Evolutionary conservation across 495 filamentous ascomycete genomes (phyloP).

Genomic region (Sphaerosporella brunnea): DNA sequence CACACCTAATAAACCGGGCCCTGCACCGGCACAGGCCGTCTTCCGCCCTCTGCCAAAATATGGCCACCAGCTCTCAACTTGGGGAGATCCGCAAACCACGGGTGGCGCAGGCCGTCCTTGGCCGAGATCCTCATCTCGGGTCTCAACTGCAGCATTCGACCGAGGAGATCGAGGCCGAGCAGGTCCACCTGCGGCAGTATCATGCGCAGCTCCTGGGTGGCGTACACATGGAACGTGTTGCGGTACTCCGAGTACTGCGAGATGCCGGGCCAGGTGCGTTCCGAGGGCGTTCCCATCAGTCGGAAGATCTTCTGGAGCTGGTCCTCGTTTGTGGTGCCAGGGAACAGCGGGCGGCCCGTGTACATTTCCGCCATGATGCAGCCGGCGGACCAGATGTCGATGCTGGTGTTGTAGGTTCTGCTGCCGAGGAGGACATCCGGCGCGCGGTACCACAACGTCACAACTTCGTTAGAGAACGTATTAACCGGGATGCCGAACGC

Average conservation of each 20-base stretch:
- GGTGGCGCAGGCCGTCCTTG: constrained; percentile 64
- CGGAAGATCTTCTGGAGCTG: constrained; percentile 91
- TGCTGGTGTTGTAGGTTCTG: constrained; percentile 88
- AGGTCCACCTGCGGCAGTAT: constrained; percentile 84
- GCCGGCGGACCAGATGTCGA: constrained; percentile 94
- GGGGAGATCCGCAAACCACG: constrained; percentile 50
- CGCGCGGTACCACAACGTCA: constrained; percentile 90
- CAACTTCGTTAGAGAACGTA: constrained; percentile 94
- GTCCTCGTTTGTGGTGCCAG: constrained; percentile 90
- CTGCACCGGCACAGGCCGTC: constrained; percentile 13
- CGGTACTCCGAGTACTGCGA: constrained; percentile 87
- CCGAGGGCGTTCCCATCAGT: constrained; percentile 87
- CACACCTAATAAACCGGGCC: constrained; percentile 5
- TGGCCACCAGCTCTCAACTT: constrained; percentile 19
- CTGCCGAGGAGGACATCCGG: constrained; percentile 83
- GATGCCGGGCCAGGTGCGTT: constrained; percentile 84
- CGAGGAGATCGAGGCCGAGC: constrained; percentile 66
- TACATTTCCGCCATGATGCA: constrained; percentile 99
- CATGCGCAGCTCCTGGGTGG: constrained; percentile 71
- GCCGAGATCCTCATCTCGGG: constrained; percentile 85
- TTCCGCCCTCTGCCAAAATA: constrained; percentile 1
- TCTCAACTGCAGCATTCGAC: constrained; percentile 77
- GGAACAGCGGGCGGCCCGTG: constrained; percentile 80
- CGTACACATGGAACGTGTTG: constrained; percentile 77
- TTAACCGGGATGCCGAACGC: constrained; percentile 96